A percentile compares a stretch with the other conserved stretches of the same genome.
phyloP scores from a whole-genome alignment of 2,329 filamentous ascomycete species.

The Aspergillus brasiliensis region DNA sequence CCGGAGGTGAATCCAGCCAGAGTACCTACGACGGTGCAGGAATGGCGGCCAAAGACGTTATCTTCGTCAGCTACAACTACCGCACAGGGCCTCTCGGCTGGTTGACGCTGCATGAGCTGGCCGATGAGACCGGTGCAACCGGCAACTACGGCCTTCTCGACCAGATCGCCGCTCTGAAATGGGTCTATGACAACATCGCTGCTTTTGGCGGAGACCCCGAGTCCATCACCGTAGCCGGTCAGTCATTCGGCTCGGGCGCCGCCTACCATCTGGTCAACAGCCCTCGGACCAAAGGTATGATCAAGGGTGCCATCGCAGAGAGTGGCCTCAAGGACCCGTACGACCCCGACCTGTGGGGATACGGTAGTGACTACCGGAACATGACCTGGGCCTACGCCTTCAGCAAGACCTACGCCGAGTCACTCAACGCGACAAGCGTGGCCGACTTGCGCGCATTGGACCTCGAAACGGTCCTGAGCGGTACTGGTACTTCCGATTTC shows the following conservation, averaged over 20 bases:
- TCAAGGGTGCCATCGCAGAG: not conserved
- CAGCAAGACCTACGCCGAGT: not conserved
- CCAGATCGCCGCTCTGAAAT: not conserved
- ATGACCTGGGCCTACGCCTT: not conserved
- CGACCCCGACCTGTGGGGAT: not conserved
- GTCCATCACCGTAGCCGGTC: not conserved
- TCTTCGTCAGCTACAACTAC: conserved; percentile 2
- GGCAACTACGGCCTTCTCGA: not conserved
- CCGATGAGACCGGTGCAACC: not conserved
- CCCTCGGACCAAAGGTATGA: not conserved
- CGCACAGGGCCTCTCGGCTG: not conserved
- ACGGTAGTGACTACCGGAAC: not conserved
- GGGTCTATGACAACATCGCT: not conserved
- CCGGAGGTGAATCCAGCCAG: not conserved
- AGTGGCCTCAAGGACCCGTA: not conserved
- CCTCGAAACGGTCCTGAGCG: not conserved
- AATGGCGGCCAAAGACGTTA: not conserved
- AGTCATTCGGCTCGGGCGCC: not conserved
- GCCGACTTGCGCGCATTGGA: not conserved
- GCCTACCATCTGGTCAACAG: not conserved
- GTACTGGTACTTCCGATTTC: not conserved
- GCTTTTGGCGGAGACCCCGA: not conserved
- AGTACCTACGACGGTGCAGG: not conserved
- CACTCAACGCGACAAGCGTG: not conserved
- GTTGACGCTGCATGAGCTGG: not conserved